phyloP scores from a whole-genome alignment of 176 grass and related monocot species.

The Oryza glaberrima region DNA sequence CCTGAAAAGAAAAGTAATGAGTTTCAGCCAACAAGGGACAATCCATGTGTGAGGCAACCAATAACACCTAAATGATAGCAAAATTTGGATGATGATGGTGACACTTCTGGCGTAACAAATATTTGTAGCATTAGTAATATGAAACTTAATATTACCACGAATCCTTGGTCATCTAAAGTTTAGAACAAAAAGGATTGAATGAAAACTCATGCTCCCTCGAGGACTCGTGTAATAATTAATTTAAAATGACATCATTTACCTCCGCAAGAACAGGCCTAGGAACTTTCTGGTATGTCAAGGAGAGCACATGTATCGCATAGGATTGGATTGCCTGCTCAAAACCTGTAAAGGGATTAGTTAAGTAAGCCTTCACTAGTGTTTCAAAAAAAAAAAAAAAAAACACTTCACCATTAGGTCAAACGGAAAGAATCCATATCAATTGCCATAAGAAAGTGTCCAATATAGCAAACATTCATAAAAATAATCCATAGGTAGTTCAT shows the following conservation, averaged over 20 bases:
- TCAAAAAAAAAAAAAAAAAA: no score
- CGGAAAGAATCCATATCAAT: no score
- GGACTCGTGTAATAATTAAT: slow-evolving; percentile 6
- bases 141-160: background rate
- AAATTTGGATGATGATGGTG: background rate
- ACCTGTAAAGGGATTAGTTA: slow-evolving; percentile 43
- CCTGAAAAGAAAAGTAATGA: slow-evolving; percentile 42
- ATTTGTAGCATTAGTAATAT: background rate
- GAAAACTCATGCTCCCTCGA: background rate
- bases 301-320: slow-evolving; percentile 88
- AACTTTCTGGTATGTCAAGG: slow-evolving; percentile 97
- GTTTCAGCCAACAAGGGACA: slow-evolving; percentile 10
- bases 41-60: background rate
- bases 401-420: background rate
- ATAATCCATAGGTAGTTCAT: slow-evolving; percentile 13
- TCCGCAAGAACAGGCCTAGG: slow-evolving; percentile 91
- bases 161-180: background rate
- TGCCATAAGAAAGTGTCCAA: background rate
- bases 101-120: background rate
- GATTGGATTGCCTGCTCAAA: slow-evolving; percentile 98
- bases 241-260: slow-evolving; percentile 52
- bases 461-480: background rate
- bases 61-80: background rate
- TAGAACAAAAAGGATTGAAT: background rate
- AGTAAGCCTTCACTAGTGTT: no score